These are phyloP conservation scores for Fonsecaea monophora DNA, from an alignment of 2,329 filamentous ascomycete species.

Conservation along the genomic window DNA sequence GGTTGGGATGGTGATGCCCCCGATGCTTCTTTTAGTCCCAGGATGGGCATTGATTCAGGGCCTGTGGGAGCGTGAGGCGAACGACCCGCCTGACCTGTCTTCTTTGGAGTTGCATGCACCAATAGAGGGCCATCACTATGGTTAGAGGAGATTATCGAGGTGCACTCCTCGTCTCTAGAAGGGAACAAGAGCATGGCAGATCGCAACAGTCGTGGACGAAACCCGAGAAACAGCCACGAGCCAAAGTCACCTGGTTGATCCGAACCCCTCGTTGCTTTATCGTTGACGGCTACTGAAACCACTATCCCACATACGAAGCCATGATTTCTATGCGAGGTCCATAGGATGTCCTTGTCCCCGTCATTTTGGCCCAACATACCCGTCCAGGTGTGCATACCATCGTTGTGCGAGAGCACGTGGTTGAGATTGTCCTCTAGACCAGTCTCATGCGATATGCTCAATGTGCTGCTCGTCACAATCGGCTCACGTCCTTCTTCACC, in stretches of 20 bases:
- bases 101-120: background rate
- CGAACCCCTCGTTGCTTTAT: conserved; percentile 1
- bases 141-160: background rate
- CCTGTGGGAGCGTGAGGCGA: background rate
- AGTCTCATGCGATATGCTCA: background rate
- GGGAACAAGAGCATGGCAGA: background rate
- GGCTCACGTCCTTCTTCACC: conserved; percentile 3
- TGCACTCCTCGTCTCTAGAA: background rate
- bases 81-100: background rate
- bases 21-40: background rate
- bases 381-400: background rate
- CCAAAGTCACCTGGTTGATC: background rate
- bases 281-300: conserved; percentile 2
- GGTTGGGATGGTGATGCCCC: background rate
- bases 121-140: background rate
- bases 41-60: background rate
- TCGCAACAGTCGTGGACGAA: background rate
- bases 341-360: background rate
- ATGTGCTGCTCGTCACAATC: conserved; percentile 7
- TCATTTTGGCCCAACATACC: background rate
- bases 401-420: background rate
- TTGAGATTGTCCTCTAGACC: background rate
- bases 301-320: conserved; percentile 1
- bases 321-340: background rate
- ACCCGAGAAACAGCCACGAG: background rate